phyloP scores from a whole-genome alignment of 2,329 filamentous ascomycete species.

The Calonectria fujianensis region DNA sequence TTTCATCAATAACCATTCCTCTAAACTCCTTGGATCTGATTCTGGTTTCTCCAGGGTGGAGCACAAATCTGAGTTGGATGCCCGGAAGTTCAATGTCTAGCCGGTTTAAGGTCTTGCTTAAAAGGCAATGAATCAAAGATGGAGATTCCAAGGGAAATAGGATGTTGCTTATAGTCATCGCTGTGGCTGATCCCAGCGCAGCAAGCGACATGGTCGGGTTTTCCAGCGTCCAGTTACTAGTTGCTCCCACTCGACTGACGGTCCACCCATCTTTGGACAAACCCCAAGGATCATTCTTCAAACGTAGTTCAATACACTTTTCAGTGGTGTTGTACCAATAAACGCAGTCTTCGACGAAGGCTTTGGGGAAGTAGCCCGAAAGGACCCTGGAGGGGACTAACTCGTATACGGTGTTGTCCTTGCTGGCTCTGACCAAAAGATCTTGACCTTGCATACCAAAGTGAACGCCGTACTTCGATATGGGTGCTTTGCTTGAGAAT shows the following conservation, averaged over 20 bases:
- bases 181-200: background rate
- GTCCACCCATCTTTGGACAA: background rate
- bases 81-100: slow-evolving; percentile 23
- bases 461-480: background rate
- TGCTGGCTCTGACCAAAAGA: background rate
- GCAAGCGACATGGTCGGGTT: background rate
- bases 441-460: background rate
- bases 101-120: slow-evolving; percentile 51
- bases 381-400: background rate
- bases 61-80: slow-evolving; percentile 8
- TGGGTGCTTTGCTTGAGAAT: slow-evolving; percentile 58
- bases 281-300: background rate
- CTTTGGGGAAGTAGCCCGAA: background rate
- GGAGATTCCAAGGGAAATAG: background rate
- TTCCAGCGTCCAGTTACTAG: background rate
- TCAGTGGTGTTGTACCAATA: background rate
- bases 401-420: background rate
- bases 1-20: slow-evolving; percentile 37
- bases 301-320: background rate
- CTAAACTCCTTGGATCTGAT: slow-evolving; percentile 42
- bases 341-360: background rate
- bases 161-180: background rate
- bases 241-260: background rate
- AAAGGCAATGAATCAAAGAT: background rate
- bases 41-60: background rate